phyloP scores from a whole-genome alignment of 1,139 yeast genomes.

The Geotrichum cucujoidarum region DNA sequence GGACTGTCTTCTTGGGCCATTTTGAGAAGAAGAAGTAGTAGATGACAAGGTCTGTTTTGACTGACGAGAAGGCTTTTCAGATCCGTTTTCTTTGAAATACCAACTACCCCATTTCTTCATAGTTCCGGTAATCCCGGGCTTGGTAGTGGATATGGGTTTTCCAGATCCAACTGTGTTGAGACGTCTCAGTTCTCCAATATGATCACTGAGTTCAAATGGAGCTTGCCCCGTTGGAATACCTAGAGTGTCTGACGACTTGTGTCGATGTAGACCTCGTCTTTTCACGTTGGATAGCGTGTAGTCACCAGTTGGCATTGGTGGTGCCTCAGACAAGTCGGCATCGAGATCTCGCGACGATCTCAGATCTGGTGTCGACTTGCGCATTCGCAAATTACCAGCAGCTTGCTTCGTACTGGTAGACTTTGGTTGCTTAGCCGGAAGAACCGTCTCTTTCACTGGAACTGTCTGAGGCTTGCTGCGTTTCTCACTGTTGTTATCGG shows the following conservation, averaged over 20 bases:
- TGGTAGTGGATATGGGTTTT: background rate
- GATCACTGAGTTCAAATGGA: slow-evolving; percentile 14
- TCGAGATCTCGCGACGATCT: slow-evolving; percentile 2
- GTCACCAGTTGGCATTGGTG: background rate
- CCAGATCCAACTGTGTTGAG: background rate
- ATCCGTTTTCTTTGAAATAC: slow-evolving; percentile 29
- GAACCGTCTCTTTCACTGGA: background rate
- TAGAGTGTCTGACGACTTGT: slow-evolving; percentile 2
- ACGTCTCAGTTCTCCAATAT: slow-evolving; percentile 22
- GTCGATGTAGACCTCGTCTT: background rate
- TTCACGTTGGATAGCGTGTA: no score
- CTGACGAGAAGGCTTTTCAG: background rate
- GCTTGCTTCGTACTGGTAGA: background rate
- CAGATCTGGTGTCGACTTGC: slow-evolving; percentile 3
- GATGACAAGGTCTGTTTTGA: background rate
- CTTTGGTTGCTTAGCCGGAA: background rate
- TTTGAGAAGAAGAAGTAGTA: background rate
- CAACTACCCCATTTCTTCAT: slow-evolving; percentile 33
- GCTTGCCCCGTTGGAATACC: background rate
- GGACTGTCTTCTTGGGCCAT: background rate
- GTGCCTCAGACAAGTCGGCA: background rate
- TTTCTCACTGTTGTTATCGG: background rate
- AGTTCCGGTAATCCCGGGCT: slow-evolving; percentile 25
- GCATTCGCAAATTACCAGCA: background rate
- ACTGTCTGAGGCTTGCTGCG: background rate